These are phyloP conservation scores for Circinella umbellata DNA, from an alignment of 371 early-diverging fungal genomes.

Conservation along the genomic window DNA sequence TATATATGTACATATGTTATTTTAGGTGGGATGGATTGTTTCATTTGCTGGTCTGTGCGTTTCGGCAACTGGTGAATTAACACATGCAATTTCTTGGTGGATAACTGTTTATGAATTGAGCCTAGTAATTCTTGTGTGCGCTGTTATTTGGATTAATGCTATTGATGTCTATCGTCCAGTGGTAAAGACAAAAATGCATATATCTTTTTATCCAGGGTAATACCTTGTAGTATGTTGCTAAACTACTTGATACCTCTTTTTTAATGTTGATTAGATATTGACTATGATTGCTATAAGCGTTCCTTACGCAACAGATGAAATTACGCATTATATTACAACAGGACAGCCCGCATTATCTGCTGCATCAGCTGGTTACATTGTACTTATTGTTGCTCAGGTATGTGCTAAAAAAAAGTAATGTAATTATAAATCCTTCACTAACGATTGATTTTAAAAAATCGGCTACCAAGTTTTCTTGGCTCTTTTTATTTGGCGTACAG, in stretches of 20 bases:
- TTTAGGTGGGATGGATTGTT: constrained; percentile 45
- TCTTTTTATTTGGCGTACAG: constrained; percentile 41
- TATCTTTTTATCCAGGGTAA: neutral
- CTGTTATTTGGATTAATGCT: constrained; percentile 30
- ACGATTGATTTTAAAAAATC: no score
- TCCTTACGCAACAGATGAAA: constrained; percentile 37
- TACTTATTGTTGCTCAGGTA: constrained; percentile 39
- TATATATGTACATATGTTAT: neutral
- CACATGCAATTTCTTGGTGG: constrained; percentile 42
- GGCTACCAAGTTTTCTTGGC: constrained; percentile 33
- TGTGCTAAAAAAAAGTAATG: neutral
- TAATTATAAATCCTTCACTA: no score
- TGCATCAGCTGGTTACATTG: constrained; percentile 36
- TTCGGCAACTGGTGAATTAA: constrained; percentile 21
- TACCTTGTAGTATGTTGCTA: neutral
- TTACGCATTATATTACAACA: constrained; percentile 24
- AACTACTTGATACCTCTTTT: neutral
- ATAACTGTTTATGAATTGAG: constrained; percentile 31
- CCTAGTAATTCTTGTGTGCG: constrained; percentile 28
- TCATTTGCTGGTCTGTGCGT: constrained; percentile 45
- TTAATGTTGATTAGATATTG: constrained; percentile 22
- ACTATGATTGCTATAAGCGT: constrained; percentile 38
- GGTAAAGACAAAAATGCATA: constrained; percentile 20
- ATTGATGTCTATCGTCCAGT: constrained; percentile 26
- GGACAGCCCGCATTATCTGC: constrained; percentile 24